Evolutionary conservation across 2,329 filamentous ascomycete genomes (phyloP), one percentile per base, ranked within the genome.

Genomic region (Beauveria medogensis): DNA sequence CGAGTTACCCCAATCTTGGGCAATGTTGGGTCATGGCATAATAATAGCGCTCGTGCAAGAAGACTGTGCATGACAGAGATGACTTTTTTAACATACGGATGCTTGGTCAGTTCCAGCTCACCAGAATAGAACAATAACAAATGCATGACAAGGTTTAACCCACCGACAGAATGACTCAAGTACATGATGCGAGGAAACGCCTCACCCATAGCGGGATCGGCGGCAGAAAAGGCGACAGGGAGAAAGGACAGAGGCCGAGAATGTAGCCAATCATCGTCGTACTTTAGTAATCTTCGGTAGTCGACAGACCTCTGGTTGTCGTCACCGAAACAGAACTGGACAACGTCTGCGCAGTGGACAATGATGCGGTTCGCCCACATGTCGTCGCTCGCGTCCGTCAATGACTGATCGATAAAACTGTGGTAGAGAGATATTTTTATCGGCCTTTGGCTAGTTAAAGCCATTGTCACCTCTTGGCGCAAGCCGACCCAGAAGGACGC

Each of bases 341-440:
- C 71, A 1, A 87, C 82, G 63, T 86, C 82, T n/a, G 83, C 83
- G 59, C 83, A 84, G 65, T 85, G 81, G 3, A 84, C 78, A 0
- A 88, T 78, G 18, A 84, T 81, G 18, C 83, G 77, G 68, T 87
- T 86, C 2, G 83, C 80, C 83, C 83, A 86, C 0, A 75, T 75
- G 62, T 78, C 79, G 63, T 85, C 83, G 48, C 78, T 77, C 0
- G 77, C 74, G 0, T 75, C 71, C 2, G 74, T 71, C 41, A 43
- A 43, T 4, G 41, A 43, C 18, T 43, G 41, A 4, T 43, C 41
- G 2, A 43, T 43, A 4, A 43, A 43, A 43, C 41, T 43, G 18
- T 43, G 41, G 4, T 8, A 10, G 41, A 43, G 41, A 43, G 41
- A 43, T 8, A 43, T 43, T 43, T 43, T 74, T 30, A 81, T 75